A percentile compares a stretch with the other conserved stretches of the same genome.
phyloP scores from a whole-genome alignment of 805 yeast species.

The Saccharomyces kudriavzevii region DNA sequence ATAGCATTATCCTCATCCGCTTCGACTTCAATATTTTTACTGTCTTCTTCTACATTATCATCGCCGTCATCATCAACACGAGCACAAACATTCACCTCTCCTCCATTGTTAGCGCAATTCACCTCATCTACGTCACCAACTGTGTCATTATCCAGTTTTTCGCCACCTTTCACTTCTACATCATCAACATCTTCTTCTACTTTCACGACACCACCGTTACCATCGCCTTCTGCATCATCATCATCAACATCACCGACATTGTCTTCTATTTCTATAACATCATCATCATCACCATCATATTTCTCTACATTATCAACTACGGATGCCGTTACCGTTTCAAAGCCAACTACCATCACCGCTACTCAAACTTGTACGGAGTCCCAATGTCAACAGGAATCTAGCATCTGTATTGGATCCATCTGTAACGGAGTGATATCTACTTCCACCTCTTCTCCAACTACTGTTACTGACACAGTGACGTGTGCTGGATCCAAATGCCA shows the following conservation, averaged over 20 bases:
- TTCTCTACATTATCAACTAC: slow-evolving; percentile 4
- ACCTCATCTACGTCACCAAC: not conserved
- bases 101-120: slow-evolving; percentile 15
- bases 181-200: slow-evolving; percentile 6
- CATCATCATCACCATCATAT: not conserved
- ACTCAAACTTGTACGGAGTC: slow-evolving; percentile 4
- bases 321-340: slow-evolving; percentile 12
- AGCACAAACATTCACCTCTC: not conserved
- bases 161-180: slow-evolving; percentile 6
- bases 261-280: slow-evolving; percentile 1
- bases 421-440: not conserved
- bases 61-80: not conserved
- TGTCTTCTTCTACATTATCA: not conserved
- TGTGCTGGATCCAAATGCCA: not conserved
- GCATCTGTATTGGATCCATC: not conserved
- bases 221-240: not conserved
- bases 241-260: not conserved
- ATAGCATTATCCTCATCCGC: not conserved
- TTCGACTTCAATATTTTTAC: not conserved
- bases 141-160: not conserved
- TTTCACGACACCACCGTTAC: not conserved
- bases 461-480: not conserved
- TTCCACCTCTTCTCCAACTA: not conserved
- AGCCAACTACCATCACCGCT: slow-evolving; percentile 8
- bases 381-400: not conserved